Evolutionary conservation across 352 stramenopile species (phyloP).

Genomic region (Globisporangium paroecandrum): DNA sequence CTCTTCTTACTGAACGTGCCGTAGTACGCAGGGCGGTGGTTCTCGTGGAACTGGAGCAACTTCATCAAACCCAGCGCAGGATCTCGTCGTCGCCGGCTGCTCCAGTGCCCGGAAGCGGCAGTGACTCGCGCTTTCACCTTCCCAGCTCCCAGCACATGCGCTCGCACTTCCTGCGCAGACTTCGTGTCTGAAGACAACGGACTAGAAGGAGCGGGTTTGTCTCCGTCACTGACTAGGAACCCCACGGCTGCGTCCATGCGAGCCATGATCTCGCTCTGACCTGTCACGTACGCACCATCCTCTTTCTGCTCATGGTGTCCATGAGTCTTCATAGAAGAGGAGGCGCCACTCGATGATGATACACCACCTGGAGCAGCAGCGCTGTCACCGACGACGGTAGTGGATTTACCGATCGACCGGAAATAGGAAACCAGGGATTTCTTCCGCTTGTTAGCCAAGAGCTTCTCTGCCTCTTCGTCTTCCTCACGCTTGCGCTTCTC

Average conservation of each 20-base stretch:
- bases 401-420: constrained; percentile 35
- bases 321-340: neutral
- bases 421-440: constrained; percentile 73
- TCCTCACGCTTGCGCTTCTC: constrained; percentile 61
- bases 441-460: constrained; percentile 48
- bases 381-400: neutral
- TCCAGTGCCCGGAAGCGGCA: constrained; percentile 38
- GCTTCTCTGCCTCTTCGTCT: constrained; percentile 42
- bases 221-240: constrained; percentile 21
- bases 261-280: constrained; percentile 32
- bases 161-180: constrained; percentile 13
- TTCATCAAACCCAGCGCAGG: constrained; percentile 74
- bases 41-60: constrained; percentile 85
- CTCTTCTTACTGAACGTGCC: constrained; percentile 67
- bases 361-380: neutral
- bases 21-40: constrained; percentile 74
- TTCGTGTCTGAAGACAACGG: neutral
- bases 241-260: constrained; percentile 47
- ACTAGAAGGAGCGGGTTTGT: neutral
- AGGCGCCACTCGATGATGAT: neutral
- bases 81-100: constrained; percentile 45
- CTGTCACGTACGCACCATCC: neutral
- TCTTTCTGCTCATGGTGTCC: constrained; percentile 4
- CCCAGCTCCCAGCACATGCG: constrained; percentile 3
- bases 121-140: constrained; percentile 24